These are phyloP conservation scores for Parsonsia alboflavescens DNA, from an alignment of 257 asterid genomes.

Conservation along the genomic window DNA sequence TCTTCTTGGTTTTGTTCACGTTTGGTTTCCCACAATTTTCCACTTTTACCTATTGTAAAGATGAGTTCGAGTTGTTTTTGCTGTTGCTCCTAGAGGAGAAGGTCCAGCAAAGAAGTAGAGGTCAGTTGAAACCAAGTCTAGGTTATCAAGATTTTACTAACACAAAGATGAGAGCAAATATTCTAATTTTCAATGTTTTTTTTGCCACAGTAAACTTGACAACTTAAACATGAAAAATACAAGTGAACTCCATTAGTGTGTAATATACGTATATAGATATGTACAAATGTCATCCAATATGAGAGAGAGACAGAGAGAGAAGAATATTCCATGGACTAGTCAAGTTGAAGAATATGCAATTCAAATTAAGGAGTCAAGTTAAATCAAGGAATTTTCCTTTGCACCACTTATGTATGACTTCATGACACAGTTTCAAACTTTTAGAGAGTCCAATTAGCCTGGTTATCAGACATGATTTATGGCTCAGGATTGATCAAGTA, in stretches of 20 bases:
- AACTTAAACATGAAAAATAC: background rate
- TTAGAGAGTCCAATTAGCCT: background rate
- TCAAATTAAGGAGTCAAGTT: background rate
- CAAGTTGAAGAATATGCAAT: background rate
- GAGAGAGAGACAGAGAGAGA: background rate
- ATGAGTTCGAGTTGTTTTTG: slow-evolving; percentile 74
- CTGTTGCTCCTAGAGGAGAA: slow-evolving; percentile 62
- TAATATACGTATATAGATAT: background rate
- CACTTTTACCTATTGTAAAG: slow-evolving; percentile 43
- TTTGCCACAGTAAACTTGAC: background rate
- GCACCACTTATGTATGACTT: background rate
- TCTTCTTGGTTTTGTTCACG: slow-evolving; percentile 8
- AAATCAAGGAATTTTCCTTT: background rate
- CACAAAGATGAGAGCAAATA: background rate
- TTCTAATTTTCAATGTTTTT: background rate
- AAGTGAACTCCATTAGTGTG: background rate
- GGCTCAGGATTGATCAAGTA: background rate
- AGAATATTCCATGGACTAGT: background rate
- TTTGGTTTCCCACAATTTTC: slow-evolving; percentile 35
- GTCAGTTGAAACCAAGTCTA: background rate
- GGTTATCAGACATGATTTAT: background rate
- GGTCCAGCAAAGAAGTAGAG: slow-evolving; percentile 5
- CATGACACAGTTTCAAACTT: background rate
- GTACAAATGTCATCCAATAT: background rate
- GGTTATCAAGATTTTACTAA: background rate